Base-by-base conservation (phyloP, 495 filamentous ascomycete genomes). In the Gamarada debralockiae region DNA sequence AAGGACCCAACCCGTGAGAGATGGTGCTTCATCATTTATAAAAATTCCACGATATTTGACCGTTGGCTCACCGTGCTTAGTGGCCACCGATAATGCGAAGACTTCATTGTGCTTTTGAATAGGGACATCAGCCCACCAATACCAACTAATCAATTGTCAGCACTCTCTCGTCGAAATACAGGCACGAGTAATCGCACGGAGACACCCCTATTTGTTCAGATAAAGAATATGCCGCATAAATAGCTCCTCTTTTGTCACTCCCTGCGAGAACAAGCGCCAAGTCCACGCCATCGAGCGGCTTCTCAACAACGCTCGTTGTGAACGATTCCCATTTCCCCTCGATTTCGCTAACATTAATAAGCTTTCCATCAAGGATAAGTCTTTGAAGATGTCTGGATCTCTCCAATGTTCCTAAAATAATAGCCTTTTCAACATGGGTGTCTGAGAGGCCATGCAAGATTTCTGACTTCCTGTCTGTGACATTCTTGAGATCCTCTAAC, bases 141-240 rank as follows among this genome's bases (percentile, higher is more conserved):
- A 84, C 85, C 84, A 89, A 1, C 51, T 54, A 31, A 10, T 29
- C 39, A 15, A 17, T 15, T 9, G 20, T 48, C 8, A 48, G 41
- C 43, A 24, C 3, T 47, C 6, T 9, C 2, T 36, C 10, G 2
- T 20, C n/a, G 27, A 23, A 24, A 37, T 2, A 10, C 9, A 45
- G 12, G 20, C 12, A 18, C 5, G 20, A 22, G n/a, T n/a, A 10
- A 17, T 12, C 42, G 21, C 38, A 54, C 46, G 85, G 86, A 23
- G 83, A 86, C 3, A 89, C 83, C 17, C 86, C 85, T 44, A 89
- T 87, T 53, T 88, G 84, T 56, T 87, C 83, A n/a, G 82, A 86
- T 50, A 90, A 63, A 29, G 81, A 78, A 68, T 90, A 89, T 53
- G 86, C 73, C 15, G 85, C 85, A 53, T 77, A 90, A 54, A 89